Evolutionary conservation across 495 filamentous ascomycete genomes (phyloP).

Genomic region (Penicillium lagena): DNA sequence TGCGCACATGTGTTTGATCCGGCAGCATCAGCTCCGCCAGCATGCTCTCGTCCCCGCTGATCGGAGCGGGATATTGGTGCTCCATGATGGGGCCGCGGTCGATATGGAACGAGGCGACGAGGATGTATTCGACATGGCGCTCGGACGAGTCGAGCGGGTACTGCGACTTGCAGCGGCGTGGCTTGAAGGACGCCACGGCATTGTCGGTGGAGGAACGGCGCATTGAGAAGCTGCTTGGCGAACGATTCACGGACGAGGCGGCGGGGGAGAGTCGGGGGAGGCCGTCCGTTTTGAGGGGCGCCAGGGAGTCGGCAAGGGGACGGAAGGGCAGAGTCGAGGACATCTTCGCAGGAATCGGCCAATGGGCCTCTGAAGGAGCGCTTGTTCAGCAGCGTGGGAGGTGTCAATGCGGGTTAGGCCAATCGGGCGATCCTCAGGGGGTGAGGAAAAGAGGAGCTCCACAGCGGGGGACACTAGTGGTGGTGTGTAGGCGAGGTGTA

Average conservation of each 20-base stretch:
- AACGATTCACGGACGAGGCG: conserved; percentile 48
- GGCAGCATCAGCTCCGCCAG: conserved; percentile 97
- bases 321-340: conserved; percentile 37
- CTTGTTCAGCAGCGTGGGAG: not conserved
- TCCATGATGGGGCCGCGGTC: conserved; percentile 97
- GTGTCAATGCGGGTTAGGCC: conserved; percentile 1
- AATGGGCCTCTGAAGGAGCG: too few species aligned
- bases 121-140: conserved; percentile 96
- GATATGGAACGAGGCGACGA: conserved; percentile 98
- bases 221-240: conserved; percentile 37
- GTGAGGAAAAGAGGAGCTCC: conserved; percentile 21
- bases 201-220: conserved; percentile 41
- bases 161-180: conserved; percentile 64
- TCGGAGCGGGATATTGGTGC: conserved; percentile 89
- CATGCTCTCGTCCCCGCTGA: conserved; percentile 97
- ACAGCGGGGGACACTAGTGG: conserved; percentile 15
- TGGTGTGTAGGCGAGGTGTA: too few species aligned
- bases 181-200: conserved; percentile 34
- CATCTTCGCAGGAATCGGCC: conserved; percentile 24
- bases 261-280: conserved; percentile 51
- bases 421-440: conserved; percentile 7
- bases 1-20: conserved; percentile 90
- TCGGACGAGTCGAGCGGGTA: conserved; percentile 74
- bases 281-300: conserved; percentile 39
- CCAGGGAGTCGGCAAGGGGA: conserved; percentile 33